These are phyloP conservation scores for Parachaetomium inaequale DNA, from an alignment of 495 filamentous ascomycete species.

Conservation along the genomic window DNA sequence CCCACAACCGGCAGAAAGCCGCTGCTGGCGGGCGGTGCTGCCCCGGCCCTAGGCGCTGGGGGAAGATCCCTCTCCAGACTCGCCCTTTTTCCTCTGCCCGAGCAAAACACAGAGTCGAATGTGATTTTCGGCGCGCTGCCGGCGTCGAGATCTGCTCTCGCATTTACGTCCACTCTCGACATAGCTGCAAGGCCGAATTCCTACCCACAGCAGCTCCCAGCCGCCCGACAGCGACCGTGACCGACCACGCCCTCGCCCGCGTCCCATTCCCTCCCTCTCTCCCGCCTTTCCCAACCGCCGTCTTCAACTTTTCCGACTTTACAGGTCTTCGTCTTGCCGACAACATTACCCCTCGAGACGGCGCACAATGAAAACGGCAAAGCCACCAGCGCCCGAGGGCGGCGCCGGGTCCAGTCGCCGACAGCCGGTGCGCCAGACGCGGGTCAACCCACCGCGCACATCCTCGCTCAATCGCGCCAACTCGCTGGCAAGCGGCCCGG, in stretches of 20 bases:
- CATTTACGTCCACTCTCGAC: neutral
- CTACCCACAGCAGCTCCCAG: neutral
- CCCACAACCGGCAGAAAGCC: slow-evolving; percentile 20
- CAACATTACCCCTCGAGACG: neutral
- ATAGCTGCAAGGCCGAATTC: neutral
- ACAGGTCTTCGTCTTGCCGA: neutral
- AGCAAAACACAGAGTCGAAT: neutral
- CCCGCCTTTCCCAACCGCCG: slow-evolving; percentile 7
- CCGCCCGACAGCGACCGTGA: neutral
- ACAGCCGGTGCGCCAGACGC: slow-evolving; percentile 59
- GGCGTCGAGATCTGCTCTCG: slow-evolving; percentile 17
- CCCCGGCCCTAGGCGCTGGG: neutral
- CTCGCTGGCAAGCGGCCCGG: slow-evolving; percentile 42
- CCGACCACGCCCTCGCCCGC: neutral
- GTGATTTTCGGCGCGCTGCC: neutral
- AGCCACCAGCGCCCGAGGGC: slow-evolving; percentile 41
- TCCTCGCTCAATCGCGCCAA: slow-evolving; percentile 44
- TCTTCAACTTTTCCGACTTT: neutral
- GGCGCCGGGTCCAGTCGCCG: slow-evolving; percentile 48
- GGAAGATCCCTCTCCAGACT: slow-evolving; percentile 7
- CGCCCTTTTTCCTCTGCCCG: slow-evolving; percentile 22
- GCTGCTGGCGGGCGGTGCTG: slow-evolving; percentile 5
- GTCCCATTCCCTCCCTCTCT: slow-evolving; percentile 1
- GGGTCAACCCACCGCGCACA: slow-evolving; percentile 51
- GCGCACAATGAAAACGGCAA: slow-evolving; percentile 50